phyloP scores from a whole-genome alignment of 2,329 filamentous ascomycete genomes.

The Aureobasidium mangrovei region DNA sequence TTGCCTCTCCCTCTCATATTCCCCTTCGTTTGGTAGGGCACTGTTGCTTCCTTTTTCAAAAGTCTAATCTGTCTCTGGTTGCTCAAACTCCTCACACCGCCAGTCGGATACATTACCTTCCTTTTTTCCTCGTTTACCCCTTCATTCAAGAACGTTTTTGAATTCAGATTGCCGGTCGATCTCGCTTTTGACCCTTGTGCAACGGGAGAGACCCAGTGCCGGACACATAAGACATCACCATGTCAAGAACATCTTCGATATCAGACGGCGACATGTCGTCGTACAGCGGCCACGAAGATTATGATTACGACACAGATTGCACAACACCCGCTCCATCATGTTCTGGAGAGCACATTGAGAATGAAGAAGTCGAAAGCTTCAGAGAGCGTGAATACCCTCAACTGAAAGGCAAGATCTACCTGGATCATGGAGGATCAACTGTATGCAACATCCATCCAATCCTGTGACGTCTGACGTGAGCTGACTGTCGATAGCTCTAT shows the following conservation, averaged over 20 bases:
- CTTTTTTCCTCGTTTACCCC: neutral
- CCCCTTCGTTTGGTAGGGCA: neutral
- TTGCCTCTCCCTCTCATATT: constrained; percentile 1
- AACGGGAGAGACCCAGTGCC: neutral
- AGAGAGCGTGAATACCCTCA: constrained; percentile 35
- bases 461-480: neutral
- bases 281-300: constrained; percentile 25
- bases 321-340: constrained; percentile 28
- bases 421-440: constrained; percentile 95
- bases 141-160: constrained; percentile 1
- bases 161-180: constrained; percentile 9
- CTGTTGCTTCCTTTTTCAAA: neutral
- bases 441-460: constrained; percentile 20
- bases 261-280: constrained; percentile 25
- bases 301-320: constrained; percentile 28
- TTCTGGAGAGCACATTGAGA: constrained; percentile 25
- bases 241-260: constrained; percentile 17
- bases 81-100: neutral
- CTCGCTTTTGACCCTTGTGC: neutral
- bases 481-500: constrained; percentile 38
- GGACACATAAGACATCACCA: constrained; percentile 7
- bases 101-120: neutral
- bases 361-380: constrained; percentile 32
- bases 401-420: constrained; percentile 47
- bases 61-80: neutral